phyloP scores from a whole-genome alignment of 2,329 filamentous ascomycete species.

The Claviceps fusiformis region DNA sequence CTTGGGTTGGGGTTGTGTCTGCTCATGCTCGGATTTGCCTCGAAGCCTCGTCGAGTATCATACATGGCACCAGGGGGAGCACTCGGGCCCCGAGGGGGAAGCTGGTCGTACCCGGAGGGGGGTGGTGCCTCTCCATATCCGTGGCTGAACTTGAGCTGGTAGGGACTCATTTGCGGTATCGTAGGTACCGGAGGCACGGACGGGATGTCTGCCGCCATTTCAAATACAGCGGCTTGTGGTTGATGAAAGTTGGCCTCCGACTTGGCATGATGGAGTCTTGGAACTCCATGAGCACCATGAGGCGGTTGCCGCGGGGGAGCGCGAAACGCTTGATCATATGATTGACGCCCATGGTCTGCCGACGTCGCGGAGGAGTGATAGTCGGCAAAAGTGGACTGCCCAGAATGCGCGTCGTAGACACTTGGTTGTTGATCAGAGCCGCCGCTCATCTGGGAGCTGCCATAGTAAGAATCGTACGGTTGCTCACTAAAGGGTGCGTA shows the following conservation, averaged over 20 bases:
- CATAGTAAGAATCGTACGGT: slow-evolving; percentile 43
- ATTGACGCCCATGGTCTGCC: slow-evolving; percentile 20
- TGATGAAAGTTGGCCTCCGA: slow-evolving; percentile 55
- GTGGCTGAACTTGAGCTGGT: slow-evolving; percentile 13
- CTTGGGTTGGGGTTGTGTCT: slow-evolving; percentile 10
- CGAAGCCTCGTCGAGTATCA: not conserved
- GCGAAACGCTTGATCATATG: slow-evolving; percentile 36
- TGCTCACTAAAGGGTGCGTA: slow-evolving; percentile 29
- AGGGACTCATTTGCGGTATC: slow-evolving; percentile 22
- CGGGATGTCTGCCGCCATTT: slow-evolving; percentile 53
- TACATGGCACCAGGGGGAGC: slow-evolving; percentile 15
- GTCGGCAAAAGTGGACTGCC: slow-evolving; percentile 22
- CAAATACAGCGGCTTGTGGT: slow-evolving; percentile 56
- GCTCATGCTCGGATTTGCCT: not conserved
- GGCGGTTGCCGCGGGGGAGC: slow-evolving; percentile 29
- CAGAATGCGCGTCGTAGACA: slow-evolving; percentile 11
- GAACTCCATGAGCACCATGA: slow-evolving; percentile 34
- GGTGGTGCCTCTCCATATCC: slow-evolving; percentile 11
- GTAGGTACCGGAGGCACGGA: slow-evolving; percentile 32
- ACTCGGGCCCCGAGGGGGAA: slow-evolving; percentile 18
- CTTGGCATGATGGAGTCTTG: slow-evolving; percentile 44
- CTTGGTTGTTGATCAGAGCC: slow-evolving; percentile 6
- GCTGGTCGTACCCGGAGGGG: slow-evolving; percentile 13
- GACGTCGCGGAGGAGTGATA: slow-evolving; percentile 28
- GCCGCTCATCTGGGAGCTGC: slow-evolving; percentile 20